Evolutionary conservation across 176 grass and related monocot genomes (phyloP), one percentile per base, ranked within the genome.

Genomic region (Hordeum vulgare): DNA sequence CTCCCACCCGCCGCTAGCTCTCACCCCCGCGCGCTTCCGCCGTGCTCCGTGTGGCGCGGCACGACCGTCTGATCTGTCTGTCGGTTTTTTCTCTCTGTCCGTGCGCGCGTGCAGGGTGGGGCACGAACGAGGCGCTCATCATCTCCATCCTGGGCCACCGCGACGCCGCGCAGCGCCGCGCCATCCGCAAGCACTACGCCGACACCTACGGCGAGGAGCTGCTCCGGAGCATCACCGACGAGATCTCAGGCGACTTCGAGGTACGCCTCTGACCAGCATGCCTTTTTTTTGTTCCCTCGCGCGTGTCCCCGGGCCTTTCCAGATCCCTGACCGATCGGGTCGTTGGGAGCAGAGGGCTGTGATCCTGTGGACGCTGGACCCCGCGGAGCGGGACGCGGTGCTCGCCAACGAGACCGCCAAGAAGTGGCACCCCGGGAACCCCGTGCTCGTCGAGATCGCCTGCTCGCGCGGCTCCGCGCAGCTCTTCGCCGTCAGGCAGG

Each of bases 61-160:
- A 0, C 18, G 51, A 9, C 11, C 47, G 60, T 2, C 44, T 80
- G 65, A 76, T 88, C 60, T 78, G 72, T 31, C n/a, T n/a, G n/a
- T 75, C 24, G 8, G 51, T 74, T 1, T 8, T 9, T 31, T 56
- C 11, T 47, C 13, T 42, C 25, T 33, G n/a, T 3, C n/a, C 7
- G 14, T 27, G 23, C 37, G 40, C 4, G 33, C 3, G 67, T 61
- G 51, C 63, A 98, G 96, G 96, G 54, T 98, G 93, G 96, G 93
- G 96, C 83, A 98, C 96, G 34, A 90, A 98, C 64, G 93, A 98
- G 83, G 81, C 49, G 13, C 81, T 95, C 75, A 98, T 98, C 89
- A 85, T 98, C 90, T 95, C 96, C 66, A 87, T 98, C 80, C 92
- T 98, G 4, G 96, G 86, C 75, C 96, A 98, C 87, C 96, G 96